phyloP scores from a whole-genome alignment of 2,329 filamentous ascomycete genomes.

The Cladosporium sp. region DNA sequence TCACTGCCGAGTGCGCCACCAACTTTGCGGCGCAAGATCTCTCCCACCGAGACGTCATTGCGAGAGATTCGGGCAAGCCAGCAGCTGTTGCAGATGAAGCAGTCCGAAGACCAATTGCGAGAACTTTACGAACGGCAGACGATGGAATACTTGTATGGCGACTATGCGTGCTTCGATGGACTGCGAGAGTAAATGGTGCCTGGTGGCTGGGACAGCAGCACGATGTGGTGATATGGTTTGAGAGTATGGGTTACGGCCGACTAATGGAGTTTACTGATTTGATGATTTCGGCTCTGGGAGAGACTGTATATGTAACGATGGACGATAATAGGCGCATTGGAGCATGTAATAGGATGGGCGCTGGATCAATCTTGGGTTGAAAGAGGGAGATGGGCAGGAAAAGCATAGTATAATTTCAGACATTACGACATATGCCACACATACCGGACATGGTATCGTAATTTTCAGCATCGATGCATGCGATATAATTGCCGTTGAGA shows the following conservation, averaged over 20 bases:
- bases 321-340: background rate
- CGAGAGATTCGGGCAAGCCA: slow-evolving; percentile 15
- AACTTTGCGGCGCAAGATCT: slow-evolving; percentile 15
- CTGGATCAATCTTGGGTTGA: background rate
- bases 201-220: slow-evolving; percentile 4
- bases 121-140: slow-evolving; percentile 17
- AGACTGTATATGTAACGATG: background rate
- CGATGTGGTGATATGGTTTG: background rate
- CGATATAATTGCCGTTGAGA: background rate
- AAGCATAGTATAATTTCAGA: background rate
- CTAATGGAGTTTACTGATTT: background rate
- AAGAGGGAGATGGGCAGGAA: background rate
- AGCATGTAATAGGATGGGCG: background rate
- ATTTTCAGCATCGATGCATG: background rate
- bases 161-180: slow-evolving; percentile 9
- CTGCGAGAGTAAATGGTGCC: slow-evolving; percentile 5
- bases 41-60: slow-evolving; percentile 15
- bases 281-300: background rate
- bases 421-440: background rate
- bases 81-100: slow-evolving; percentile 10
- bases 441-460: background rate
- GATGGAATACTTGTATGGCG: slow-evolving; percentile 18
- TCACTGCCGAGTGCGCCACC: slow-evolving; percentile 4
- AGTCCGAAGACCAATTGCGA: slow-evolving; percentile 14
- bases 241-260: background rate